These are phyloP conservation scores for Lonicera japonica DNA, from an alignment of 129 eudicot species.

Conservation along the genomic window DNA sequence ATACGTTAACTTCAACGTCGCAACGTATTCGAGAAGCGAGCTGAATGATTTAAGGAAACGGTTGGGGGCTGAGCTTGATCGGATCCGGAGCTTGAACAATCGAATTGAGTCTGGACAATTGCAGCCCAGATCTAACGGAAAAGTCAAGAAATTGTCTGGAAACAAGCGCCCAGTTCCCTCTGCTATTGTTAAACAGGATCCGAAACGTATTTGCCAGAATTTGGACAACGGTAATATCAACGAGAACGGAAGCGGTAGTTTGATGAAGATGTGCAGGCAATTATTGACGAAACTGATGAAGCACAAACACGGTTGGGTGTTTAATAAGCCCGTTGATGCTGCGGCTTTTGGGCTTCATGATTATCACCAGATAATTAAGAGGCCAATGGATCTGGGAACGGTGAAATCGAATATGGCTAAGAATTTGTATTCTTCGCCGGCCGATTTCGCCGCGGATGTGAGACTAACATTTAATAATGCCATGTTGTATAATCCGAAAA, in stretches of 20 bases:
- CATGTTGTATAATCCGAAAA: constrained; percentile 72
- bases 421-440: constrained; percentile 36
- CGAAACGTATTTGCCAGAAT: constrained; percentile 13
- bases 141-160: constrained; percentile 38
- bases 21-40: constrained; percentile 45
- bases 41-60: constrained; percentile 48
- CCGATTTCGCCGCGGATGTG: constrained; percentile 70
- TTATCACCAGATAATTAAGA: constrained; percentile 65
- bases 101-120: constrained; percentile 55
- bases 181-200: constrained; percentile 31
- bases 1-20: constrained; percentile 42
- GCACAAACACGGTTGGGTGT: constrained; percentile 51
- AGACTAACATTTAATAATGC: constrained; percentile 79
- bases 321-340: constrained; percentile 71
- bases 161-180: constrained; percentile 46
- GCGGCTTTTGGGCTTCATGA: constrained; percentile 74
- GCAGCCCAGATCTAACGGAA: constrained; percentile 36
- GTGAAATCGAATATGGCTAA: constrained; percentile 48
- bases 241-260: constrained; percentile 3
- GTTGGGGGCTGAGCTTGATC: constrained; percentile 55
- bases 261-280: constrained; percentile 62
- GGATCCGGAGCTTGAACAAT: constrained; percentile 58
- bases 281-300: constrained; percentile 58
- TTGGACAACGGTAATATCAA: constrained; percentile 14
- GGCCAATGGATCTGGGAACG: constrained; percentile 96